phyloP scores from a whole-genome alignment of 495 filamentous ascomycete genomes.

The Penicillium roqueforti region DNA sequence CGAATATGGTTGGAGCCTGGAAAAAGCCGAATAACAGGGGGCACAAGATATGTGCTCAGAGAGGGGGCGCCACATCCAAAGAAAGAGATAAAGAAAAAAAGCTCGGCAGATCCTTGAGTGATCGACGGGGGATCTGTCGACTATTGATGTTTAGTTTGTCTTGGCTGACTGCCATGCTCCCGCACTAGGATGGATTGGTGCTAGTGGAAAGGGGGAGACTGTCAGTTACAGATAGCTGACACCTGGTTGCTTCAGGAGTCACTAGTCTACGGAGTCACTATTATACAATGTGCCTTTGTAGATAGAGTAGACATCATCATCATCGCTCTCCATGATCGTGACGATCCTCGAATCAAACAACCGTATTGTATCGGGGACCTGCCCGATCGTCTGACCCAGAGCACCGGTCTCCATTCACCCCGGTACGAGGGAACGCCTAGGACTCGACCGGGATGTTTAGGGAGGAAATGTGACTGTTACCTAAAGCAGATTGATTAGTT shows the following conservation, averaged over 20 bases:
- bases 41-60: background rate
- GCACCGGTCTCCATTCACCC: constrained; percentile 3
- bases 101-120: constrained; percentile 34
- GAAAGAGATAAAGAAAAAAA: constrained; percentile 21
- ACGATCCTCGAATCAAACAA: background rate
- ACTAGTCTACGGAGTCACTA: constrained; percentile 17
- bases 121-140: constrained; percentile 45
- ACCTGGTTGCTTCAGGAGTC: constrained; percentile 22
- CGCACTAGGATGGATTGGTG: constrained; percentile 4
- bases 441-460: background rate
- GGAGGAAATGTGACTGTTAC: background rate
- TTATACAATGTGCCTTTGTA: background rate
- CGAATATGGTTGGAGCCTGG: constrained; percentile 1
- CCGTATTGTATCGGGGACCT: background rate
- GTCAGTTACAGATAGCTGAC: constrained; percentile 6
- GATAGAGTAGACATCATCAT: constrained; percentile 10
- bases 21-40: constrained; percentile 1
- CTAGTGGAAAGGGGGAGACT: constrained; percentile 1
- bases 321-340: constrained; percentile 12
- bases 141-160: constrained; percentile 45
- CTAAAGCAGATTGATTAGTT: background rate
- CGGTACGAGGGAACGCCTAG: background rate
- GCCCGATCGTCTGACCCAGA: constrained; percentile 9
- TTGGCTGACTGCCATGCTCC: constrained; percentile 37
- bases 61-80: background rate